Base-by-base conservation (phyloP, 805 yeast genomes). In the Candida piceae region DNA sequence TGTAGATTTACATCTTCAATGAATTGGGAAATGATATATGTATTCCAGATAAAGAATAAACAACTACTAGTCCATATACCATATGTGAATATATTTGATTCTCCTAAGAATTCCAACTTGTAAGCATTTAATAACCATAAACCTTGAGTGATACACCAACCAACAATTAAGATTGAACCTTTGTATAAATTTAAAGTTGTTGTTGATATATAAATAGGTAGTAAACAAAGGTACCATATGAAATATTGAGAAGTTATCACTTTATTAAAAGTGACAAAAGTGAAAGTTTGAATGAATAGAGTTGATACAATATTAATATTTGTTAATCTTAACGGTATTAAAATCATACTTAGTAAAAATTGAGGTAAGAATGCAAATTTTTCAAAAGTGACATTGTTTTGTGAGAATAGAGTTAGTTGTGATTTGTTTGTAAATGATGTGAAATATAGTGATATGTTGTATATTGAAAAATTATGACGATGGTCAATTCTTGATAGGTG, bases 231-330 rank as follows among this genome's bases (percentile, higher is more conserved):
- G 53, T 83, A 93, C 98, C 98, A 93, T 44, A 90, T 76, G 60
- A 93, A 93, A 61, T 93, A 93, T 63, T 93, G 98, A 1, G 96
- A 86, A 0, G 98, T 93, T 52, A 87, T 80, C 16, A 84, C 93
- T 60, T 84, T 84, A 62, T 84, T 84, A 60, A 74, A 83, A 1
- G 85, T 66, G 13, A 84, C 88, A 60, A 84, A 84, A n/a, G 78
- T 68, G 50, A 82, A 73, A 0, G 94, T 84, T 56, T 84, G 93
- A 10, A 88, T 64, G 43, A 90, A 89, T 44, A 83, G 52, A 3
- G 82, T 69, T 32, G 72, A 66, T 16, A 71, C 55, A 5, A 80
- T 46, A 33, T 70, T 36, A 63, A 62, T 10, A 69, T 33, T 36
- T 15, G 46, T 70, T 34, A 72, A 63, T 16, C 52, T 55, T 16